Conservation (phyloP, 106 monocot species). For the Dioscorea dumetorum region DNA sequence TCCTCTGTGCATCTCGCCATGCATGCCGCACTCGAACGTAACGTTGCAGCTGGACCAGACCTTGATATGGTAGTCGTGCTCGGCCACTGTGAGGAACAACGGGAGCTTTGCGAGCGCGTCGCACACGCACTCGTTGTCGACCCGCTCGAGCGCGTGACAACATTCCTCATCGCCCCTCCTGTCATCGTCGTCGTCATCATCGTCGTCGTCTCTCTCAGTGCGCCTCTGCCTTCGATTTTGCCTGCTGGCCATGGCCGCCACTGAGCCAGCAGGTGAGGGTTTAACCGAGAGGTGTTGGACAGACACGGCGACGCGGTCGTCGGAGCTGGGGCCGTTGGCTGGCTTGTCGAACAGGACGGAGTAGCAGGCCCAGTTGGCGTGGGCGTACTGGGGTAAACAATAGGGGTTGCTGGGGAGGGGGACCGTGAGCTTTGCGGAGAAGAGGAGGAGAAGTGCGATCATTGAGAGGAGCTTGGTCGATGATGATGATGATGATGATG, state of each 20-base stretch:
- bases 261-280: background rate
- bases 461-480: too few relatives aligned
- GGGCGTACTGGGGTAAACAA: background rate
- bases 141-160: constrained; percentile 1
- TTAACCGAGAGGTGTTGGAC: background rate
- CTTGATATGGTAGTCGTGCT: background rate
- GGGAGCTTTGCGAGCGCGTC: background rate
- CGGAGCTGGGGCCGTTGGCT: background rate
- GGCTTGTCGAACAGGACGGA: background rate
- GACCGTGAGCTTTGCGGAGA: background rate
- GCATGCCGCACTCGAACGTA: background rate
- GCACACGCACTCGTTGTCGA: constrained; percentile 10
- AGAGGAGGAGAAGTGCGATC: background rate
- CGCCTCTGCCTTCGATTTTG: background rate
- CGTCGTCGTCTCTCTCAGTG: too few relatives aligned
- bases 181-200: background rate
- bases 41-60: constrained; percentile 1
- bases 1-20: too few relatives aligned
- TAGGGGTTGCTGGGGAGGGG: background rate
- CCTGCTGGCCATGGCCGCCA: background rate
- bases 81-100: background rate
- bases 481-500: too few relatives aligned
- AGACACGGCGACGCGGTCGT: background rate
- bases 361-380: background rate
- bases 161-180: background rate